These are phyloP conservation scores for Ascochyta viciae-villosae DNA, from an alignment of 2,329 filamentous ascomycete genomes.

Conservation along the genomic window DNA sequence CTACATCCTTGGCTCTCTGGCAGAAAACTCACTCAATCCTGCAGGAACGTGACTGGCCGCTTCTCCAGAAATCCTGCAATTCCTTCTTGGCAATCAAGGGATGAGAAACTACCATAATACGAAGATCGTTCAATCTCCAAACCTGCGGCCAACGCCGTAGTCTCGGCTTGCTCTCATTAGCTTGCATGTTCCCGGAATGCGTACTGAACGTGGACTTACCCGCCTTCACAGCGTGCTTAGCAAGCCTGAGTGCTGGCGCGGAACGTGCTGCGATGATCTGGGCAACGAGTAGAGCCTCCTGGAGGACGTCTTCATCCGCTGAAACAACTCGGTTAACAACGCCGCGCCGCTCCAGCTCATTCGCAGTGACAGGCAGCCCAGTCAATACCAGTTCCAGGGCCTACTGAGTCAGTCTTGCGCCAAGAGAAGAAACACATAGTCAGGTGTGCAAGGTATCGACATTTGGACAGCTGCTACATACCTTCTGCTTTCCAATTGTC, in stretches of 20 bases:
- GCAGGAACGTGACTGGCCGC: conserved; percentile 32
- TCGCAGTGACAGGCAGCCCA: conserved; percentile 46
- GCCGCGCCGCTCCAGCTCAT: conserved; percentile 51
- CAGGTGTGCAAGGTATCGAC: conserved; percentile 8
- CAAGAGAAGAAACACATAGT: conserved; percentile 6
- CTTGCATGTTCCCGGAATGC: conserved; percentile 14
- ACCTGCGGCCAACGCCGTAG: conserved; percentile 51
- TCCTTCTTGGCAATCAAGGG: conserved; percentile 52
- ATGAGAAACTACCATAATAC: conserved; percentile 47
- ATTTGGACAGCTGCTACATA: conserved; percentile 23
- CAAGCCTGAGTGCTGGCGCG: conserved; percentile 51
- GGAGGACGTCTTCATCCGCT: conserved; percentile 45
- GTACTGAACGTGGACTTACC: conserved; percentile 38
- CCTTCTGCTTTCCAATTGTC: conserved; percentile 56
- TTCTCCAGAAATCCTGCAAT: conserved; percentile 54
- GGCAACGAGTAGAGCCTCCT: conserved; percentile 50
- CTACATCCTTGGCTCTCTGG: neutral
- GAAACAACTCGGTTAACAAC: conserved; percentile 51
- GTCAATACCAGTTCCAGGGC: conserved; percentile 57
- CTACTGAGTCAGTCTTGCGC: conserved; percentile 33
- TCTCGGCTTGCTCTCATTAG: conserved; percentile 48
- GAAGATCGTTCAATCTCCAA: conserved; percentile 46
- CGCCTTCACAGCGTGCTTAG: conserved; percentile 54
- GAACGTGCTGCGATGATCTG: conserved; percentile 51
- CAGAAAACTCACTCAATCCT: conserved; percentile 3